A percentile compares a stretch with the other conserved stretches of the same genome.
Evolutionary conservation across 257 asterid species (phyloP).

Genomic region (Fraxinus quadrangulata): DNA sequence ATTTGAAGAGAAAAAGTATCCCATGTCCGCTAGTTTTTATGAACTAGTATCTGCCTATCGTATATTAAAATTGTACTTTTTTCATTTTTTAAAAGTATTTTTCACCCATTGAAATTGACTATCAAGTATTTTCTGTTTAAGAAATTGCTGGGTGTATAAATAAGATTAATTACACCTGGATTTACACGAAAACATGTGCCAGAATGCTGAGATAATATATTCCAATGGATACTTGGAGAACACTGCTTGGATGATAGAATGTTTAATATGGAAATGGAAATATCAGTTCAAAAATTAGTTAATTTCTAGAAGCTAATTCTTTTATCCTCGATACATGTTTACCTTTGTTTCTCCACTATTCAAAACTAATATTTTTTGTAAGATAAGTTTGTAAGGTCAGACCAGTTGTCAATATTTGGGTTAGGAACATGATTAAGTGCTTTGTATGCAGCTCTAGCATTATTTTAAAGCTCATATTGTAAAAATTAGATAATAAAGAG

Average conservation of each 20-base stretch:
- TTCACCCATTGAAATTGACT: no score
- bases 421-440: not conserved
- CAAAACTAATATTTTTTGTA: slow-evolving; percentile 8
- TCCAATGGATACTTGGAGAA: not conserved
- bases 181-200: not conserved
- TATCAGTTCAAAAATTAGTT: not conserved
- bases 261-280: not conserved
- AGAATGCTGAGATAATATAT: no score
- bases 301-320: no score
- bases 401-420: not conserved
- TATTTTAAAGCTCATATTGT: not conserved
- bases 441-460: not conserved
- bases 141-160: not conserved
- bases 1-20: not conserved
- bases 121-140: no score
- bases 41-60: not conserved
- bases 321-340: not conserved
- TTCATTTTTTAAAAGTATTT: no score
- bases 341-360: slow-evolving; percentile 3
- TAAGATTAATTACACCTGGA: not conserved
- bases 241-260: not conserved
- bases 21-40: not conserved
- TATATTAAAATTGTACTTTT: no score
- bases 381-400: not conserved
- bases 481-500: not conserved